These are phyloP conservation scores for Xerocomus potaroensis DNA, from an alignment of 768 basidiomycete genomes.

Conservation along the genomic window DNA sequence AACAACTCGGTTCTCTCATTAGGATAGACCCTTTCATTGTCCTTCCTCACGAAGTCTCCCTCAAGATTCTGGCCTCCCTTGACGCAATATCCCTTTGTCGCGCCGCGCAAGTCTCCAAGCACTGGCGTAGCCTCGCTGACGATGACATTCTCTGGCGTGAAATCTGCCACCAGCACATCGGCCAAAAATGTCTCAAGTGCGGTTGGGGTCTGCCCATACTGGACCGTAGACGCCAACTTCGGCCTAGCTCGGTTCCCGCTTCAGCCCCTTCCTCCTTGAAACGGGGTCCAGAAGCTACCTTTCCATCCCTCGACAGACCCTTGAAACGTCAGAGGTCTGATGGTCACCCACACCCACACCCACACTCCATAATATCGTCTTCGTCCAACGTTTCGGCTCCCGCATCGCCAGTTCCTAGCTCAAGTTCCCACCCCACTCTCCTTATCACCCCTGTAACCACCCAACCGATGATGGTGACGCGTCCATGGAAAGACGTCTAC, in stretches of 20 bases:
- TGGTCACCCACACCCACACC: neutral
- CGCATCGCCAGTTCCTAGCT: constrained; percentile 2
- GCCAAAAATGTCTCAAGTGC: constrained; percentile 92
- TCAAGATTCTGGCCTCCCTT: constrained; percentile 83
- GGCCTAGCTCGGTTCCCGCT: constrained; percentile 38
- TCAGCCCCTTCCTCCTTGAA: constrained; percentile 35
- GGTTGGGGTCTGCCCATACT: constrained; percentile 96
- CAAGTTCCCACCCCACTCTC: constrained; percentile 5
- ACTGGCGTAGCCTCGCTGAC: constrained; percentile 87
- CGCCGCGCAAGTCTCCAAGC: constrained; percentile 83
- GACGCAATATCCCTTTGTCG: constrained; percentile 92
- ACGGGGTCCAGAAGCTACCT: constrained; percentile 35
- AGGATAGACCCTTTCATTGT: constrained; percentile 92
- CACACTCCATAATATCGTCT: neutral
- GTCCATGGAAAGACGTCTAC: constrained; percentile 99
- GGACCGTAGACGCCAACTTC: constrained; percentile 59
- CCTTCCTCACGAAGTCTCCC: constrained; percentile 84
- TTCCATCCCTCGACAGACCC: constrained; percentile 32
- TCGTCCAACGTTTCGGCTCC: constrained; percentile 16
- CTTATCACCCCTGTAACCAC: constrained; percentile 33
- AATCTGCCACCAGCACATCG: constrained; percentile 98
- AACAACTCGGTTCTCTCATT: constrained; percentile 87
- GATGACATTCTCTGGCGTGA: constrained; percentile 93
- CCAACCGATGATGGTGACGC: constrained; percentile 45
- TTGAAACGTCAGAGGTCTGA: constrained; percentile 47